phyloP scores from a whole-genome alignment of 2,329 filamentous ascomycete species.

The Ophiostoma triangulosporum region DNA sequence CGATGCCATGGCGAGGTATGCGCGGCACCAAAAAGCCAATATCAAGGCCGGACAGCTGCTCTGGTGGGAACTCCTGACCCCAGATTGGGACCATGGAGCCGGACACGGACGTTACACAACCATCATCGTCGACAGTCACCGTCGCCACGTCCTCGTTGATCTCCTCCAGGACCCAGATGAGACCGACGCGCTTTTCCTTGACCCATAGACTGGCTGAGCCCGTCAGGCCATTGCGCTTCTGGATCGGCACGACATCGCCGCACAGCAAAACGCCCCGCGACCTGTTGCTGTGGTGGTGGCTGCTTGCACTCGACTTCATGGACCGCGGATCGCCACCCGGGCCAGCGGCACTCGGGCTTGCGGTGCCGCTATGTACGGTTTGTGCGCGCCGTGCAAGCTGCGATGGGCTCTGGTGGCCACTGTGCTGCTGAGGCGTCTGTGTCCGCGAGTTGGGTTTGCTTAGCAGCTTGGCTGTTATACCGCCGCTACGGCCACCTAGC shows the following conservation, averaged over 20 bases:
- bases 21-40: slow-evolving; percentile 68
- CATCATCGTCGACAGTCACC: slow-evolving; percentile 64
- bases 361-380: slow-evolving; percentile 34
- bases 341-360: background rate
- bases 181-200: slow-evolving; percentile 83
- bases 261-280: slow-evolving; percentile 74
- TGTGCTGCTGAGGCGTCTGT: slow-evolving; percentile 26
- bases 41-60: slow-evolving; percentile 55
- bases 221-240: slow-evolving; percentile 83
- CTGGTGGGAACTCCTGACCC: slow-evolving; percentile 56
- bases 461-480: slow-evolving; percentile 76
- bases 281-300: slow-evolving; percentile 57
- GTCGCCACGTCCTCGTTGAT: slow-evolving; percentile 87
- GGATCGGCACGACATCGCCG: slow-evolving; percentile 95
- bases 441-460: slow-evolving; percentile 61
- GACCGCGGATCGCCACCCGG: slow-evolving; percentile 37
- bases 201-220: slow-evolving; percentile 96
- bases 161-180: slow-evolving; percentile 97
- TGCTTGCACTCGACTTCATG: slow-evolving; percentile 35
- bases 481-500: slow-evolving; percentile 56
- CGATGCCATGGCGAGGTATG: slow-evolving; percentile 64
- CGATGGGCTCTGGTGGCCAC: slow-evolving; percentile 20
- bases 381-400: slow-evolving; percentile 43
- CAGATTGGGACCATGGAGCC: slow-evolving; percentile 82
- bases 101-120: slow-evolving; percentile 52